These are phyloP conservation scores for Tricholoma terreum DNA, from an alignment of 768 basidiomycete genomes.

Conservation along the genomic window DNA sequence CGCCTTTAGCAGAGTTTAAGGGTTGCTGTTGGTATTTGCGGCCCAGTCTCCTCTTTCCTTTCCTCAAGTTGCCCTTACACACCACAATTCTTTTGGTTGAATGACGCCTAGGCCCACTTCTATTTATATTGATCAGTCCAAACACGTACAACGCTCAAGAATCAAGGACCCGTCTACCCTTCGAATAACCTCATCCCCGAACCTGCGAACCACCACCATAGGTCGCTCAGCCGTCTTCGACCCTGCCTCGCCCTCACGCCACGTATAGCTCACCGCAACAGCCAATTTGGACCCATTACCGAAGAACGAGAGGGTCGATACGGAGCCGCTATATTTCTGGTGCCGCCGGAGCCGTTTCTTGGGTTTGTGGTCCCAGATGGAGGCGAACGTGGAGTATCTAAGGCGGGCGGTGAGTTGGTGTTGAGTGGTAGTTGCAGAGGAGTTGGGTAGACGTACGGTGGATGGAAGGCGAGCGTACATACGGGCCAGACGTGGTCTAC, in stretches of 20 bases:
- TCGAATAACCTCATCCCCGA: too few species aligned
- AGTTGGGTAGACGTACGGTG: constrained; percentile 46
- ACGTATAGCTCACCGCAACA: constrained; percentile 83
- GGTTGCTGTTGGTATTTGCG: too few species aligned
- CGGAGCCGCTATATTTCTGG: constrained; percentile 68
- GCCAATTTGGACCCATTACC: constrained; percentile 83
- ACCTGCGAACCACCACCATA: too few species aligned
- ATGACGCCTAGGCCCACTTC: too few species aligned
- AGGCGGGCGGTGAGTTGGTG: background rate
- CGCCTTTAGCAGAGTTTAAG: too few species aligned
- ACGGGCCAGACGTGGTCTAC: constrained; percentile 97
- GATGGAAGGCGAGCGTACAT: constrained; percentile 93
- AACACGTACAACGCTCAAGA: too few species aligned
- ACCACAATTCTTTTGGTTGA: too few species aligned
- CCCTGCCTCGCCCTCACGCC: constrained; percentile 83
- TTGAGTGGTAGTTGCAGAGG: background rate
- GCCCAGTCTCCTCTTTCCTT: too few species aligned
- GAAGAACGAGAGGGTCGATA: constrained; percentile 82
- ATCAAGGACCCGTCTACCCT: background rate
- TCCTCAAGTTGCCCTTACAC: too few species aligned
- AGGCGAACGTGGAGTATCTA: constrained; percentile 92
- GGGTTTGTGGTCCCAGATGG: constrained; percentile 95
- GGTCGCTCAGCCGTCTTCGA: constrained; percentile 62
- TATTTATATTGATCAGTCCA: too few species aligned
- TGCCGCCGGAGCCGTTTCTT: constrained; percentile 95